phyloP scores from a whole-genome alignment of 768 basidiomycete genomes.

The Ramaria sp. region DNA sequence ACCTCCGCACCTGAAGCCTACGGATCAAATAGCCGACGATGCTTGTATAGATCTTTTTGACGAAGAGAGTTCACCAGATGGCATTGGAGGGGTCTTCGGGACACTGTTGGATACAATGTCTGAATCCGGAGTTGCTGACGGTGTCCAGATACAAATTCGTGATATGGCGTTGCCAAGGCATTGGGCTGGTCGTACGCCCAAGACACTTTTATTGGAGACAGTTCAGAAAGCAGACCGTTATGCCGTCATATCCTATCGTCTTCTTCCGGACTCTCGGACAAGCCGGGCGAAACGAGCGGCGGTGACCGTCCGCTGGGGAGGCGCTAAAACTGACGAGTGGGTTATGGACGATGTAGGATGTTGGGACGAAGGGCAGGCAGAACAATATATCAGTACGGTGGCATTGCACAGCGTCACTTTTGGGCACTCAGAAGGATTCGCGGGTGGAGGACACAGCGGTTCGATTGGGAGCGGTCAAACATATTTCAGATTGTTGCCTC shows the following conservation, averaged over 20 bases:
- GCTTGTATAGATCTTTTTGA: slow-evolving; percentile 38
- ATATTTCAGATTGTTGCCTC: slow-evolving; percentile 71
- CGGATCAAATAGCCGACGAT: not conserved
- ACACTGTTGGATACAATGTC: slow-evolving; percentile 62
- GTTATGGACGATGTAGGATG: slow-evolving; percentile 82
- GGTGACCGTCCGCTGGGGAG: slow-evolving; percentile 66
- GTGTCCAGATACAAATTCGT: slow-evolving; percentile 41
- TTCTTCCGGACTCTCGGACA: slow-evolving; percentile 40
- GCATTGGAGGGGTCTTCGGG: slow-evolving; percentile 48
- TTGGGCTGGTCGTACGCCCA: slow-evolving; percentile 75
- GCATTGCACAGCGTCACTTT: slow-evolving; percentile 75
- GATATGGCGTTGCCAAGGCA: slow-evolving; percentile 80
- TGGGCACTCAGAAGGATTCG: slow-evolving; percentile 52
- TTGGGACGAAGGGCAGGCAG: slow-evolving; percentile 64
- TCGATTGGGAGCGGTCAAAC: slow-evolving; percentile 37
- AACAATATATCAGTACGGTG: slow-evolving; percentile 80
- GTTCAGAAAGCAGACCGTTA: slow-evolving; percentile 62
- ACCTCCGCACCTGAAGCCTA: not conserved
- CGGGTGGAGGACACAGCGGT: slow-evolving; percentile 30
- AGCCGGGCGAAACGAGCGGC: slow-evolving; percentile 67
- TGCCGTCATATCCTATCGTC: slow-evolving; percentile 58
- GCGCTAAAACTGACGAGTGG: slow-evolving; percentile 52
- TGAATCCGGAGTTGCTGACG: slow-evolving; percentile 43
- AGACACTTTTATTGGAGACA: slow-evolving; percentile 53
- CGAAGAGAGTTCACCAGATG: slow-evolving; percentile 30